Conservation (phyloP, 108 stramenopile species). For the Ochromonas danica region DNA sequence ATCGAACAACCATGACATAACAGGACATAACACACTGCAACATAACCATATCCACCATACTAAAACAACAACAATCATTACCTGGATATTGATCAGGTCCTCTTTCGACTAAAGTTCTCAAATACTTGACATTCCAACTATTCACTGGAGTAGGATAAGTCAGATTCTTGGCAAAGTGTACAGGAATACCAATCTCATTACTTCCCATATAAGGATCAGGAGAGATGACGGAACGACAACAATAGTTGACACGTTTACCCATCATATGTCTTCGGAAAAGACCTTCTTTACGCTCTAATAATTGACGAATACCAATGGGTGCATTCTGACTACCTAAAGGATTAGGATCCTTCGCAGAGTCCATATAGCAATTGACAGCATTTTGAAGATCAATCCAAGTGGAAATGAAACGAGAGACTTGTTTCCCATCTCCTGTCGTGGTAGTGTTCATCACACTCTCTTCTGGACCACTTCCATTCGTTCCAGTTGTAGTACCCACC, state of each 20-base stretch:
- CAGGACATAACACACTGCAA: background rate
- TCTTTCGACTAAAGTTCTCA: constrained; percentile 76
- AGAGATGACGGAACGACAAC: constrained; percentile 92
- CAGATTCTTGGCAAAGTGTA: constrained; percentile 85
- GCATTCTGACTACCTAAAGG: constrained; percentile 33
- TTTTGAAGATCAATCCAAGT: constrained; percentile 92
- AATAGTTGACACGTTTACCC: constrained; percentile 98
- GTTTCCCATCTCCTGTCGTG: background rate
- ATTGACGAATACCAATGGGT: constrained; percentile 79
- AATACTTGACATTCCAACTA: constrained; percentile 78
- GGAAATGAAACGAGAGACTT: constrained; percentile 43
- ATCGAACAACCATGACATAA: too few relatives aligned
- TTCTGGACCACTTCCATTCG: background rate
- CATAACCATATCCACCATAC: too few relatives aligned
- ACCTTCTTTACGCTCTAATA: constrained; percentile 97
- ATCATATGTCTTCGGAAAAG: constrained; percentile 98
- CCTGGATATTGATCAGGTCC: constrained; percentile 84
- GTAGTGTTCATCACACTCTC: background rate
- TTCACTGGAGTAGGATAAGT: constrained; percentile 94
- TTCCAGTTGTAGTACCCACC: background rate
- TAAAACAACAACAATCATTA: too few relatives aligned
- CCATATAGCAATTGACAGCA: constrained; percentile 88
- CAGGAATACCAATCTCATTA: constrained; percentile 96
- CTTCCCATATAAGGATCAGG: constrained; percentile 96
- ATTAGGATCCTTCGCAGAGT: constrained; percentile 82